Percentiles rank a stretch among this genome's conserved stretches.
Conservation (phyloP, 345 rosid species). For the Euclidium syriacum region DNA sequence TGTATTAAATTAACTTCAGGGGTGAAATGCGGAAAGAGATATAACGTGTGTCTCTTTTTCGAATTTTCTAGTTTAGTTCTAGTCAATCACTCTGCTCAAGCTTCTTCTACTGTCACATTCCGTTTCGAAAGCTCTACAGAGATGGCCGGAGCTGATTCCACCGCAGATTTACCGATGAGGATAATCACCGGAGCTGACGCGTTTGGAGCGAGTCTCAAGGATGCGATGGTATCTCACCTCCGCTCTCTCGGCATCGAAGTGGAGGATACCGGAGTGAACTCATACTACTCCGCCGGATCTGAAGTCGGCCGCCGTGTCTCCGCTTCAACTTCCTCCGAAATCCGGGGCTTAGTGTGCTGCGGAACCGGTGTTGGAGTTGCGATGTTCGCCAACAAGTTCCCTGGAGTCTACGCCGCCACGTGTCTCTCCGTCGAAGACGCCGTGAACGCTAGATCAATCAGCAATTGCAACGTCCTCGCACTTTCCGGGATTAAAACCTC, state of each 20-base stretch:
- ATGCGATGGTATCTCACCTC: conserved; percentile 60
- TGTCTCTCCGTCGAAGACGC: conserved; percentile 69
- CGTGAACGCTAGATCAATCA: conserved; percentile 68
- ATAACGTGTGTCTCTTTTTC: neutral
- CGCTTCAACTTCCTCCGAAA: conserved; percentile 32
- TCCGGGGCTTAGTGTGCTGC: conserved; percentile 68
- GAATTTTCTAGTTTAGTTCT: neutral
- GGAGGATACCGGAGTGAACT: conserved; percentile 71
- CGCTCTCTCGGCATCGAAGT: conserved; percentile 72
- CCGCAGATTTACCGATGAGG: conserved; percentile 31
- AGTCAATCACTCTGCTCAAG: neutral
- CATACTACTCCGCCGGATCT: conserved; percentile 76
- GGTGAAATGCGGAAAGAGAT: neutral
- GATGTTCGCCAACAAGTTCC: conserved; percentile 88
- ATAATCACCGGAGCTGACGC: conserved; percentile 69
- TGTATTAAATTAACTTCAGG: neutral
- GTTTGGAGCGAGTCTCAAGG: conserved; percentile 60
- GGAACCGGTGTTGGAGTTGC: conserved; percentile 82
- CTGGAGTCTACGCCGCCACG: conserved; percentile 72
- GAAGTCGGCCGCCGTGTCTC: conserved; percentile 84
- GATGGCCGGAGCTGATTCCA: conserved; percentile 23
- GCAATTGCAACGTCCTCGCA: conserved; percentile 74
- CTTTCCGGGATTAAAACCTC: conserved; percentile 60
- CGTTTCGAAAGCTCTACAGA: neutral
- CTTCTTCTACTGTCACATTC: neutral